Evolutionary conservation across 352 stramenopile species (phyloP), one percentile per base, ranked within the genome.

Genomic region (Globisporangium abappressorium): DNA sequence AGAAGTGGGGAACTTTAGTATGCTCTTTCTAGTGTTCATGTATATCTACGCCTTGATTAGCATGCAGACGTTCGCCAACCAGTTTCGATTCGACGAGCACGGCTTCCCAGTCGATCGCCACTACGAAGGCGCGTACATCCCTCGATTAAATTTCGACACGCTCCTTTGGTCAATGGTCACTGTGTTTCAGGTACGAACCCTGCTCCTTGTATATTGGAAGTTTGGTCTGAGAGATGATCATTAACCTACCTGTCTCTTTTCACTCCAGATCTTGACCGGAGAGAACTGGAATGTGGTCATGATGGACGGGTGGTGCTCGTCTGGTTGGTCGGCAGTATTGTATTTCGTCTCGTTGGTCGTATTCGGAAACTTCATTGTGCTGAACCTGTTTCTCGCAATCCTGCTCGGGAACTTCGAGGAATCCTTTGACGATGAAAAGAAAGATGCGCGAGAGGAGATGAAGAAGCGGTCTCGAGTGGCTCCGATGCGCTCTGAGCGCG

Each of bases 261-360:
- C 81, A 24, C 81, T 84, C 67, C 76, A 98, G 76, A 84, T 98
- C 38, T 69, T 98, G 22, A 94, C 92, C 24, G 92, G 91, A 24
- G 93, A 98, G 67, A 97, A 98, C 76, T 98, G 92, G 92, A 97
- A 97, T 59, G 67, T 74, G 5, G 85, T 98, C 12, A 94, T 98
- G 87, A 85, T 96, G 65, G 84, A 98, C 64, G 81, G 79, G 2
- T 94, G 85, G 86, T 80, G 86, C n/a, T 81, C 81, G 18, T 85
- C 72, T 22, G 83, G 82, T 33, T 89, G 77, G 78, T 71, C 70
- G 1, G 73, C 80, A 3, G 76, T 81, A 41, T 15, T 93, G 33
- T 98, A 97, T 68, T 95, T 95, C 55, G 62, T 95, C 28, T 90
- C 83, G 12, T 69, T 97, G 22, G 74, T 98, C 41, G 74, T 98